Base-by-base conservation (phyloP, 495 filamentous ascomycete genomes). In the Letharia lupina region DNA sequence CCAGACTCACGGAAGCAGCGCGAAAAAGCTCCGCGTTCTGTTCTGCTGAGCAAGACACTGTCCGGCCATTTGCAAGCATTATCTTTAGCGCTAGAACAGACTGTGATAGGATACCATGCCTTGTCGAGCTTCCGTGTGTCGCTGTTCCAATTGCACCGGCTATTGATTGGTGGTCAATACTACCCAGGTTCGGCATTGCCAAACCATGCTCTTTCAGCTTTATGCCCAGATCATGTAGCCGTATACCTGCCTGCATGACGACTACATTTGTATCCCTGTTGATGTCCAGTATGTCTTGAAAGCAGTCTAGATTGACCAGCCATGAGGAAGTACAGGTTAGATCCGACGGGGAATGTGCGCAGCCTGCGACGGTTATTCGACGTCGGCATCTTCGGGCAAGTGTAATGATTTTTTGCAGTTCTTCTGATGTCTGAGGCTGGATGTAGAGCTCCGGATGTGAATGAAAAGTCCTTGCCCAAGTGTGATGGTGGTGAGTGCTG, bases 391-490 rank as follows among this genome's bases (percentile, higher is more conserved):
- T 82, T 63, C 89, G 89, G 28, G 94, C 95, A 15, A 98, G 82
- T 47, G 80, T 87, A 48, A 96, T 82, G 66, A 89, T 79, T 76
- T 96, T 90, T 70, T 90, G 86, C 68, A 98, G 84, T 77, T 98
- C 95, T 10, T 80, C 78, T 61, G 90, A 78, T 1, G 87, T 85
- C 66, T 89, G 79, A 2, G 94, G 94, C 64, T 86, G 89, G 69
- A 98, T 83, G 76, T 91, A 96, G 65, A 97, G 85, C 77, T 96
- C 92, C 1, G 94, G 94, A 28, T 85, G 83, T 54, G 86, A 91
- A 73, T 87, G 87, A 78, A 92, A 94, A 48, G 94, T 98, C 73
- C 87, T 88, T 37, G 95, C 94, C 94, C 94, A 98, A n/a, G 95
- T 98, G 71, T 89, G 87, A 80, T 98, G 94, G 45, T 83, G 76